Conservation (phyloP, 78 protist species). For the Planoprotostelium fungivorum region DNA sequence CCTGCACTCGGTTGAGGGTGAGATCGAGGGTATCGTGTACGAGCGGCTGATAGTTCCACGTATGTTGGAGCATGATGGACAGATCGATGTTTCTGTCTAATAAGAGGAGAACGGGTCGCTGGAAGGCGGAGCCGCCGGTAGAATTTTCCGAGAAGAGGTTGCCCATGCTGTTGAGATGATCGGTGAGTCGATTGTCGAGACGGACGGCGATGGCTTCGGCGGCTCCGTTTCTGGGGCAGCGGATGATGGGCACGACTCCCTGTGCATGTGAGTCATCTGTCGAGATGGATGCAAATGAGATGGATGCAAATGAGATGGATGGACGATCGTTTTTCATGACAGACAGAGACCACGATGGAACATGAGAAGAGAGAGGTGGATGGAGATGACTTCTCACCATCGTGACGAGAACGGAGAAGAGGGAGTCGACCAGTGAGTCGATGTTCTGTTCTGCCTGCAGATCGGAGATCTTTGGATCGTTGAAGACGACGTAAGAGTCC, state of each 20-base stretch:
- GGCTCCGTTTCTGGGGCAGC: conserved; percentile 62
- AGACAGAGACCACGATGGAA: too few relatives aligned
- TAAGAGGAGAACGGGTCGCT: conserved; percentile 61
- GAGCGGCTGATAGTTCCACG: conserved; percentile 85
- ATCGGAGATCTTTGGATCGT: conserved; percentile 30
- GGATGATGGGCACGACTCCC: conserved; percentile 73
- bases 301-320: neutral
- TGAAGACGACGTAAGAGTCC: conserved; percentile 47
- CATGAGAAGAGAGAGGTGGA: neutral
- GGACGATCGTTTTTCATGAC: too few relatives aligned
- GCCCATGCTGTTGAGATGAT: conserved; percentile 20
- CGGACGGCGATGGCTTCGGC: conserved; percentile 68
- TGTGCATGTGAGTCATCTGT: neutral
- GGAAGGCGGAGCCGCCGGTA: conserved; percentile 15
- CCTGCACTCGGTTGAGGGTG: conserved; percentile 61
- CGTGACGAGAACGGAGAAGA: conserved; percentile 78
- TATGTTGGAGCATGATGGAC: conserved; percentile 75
- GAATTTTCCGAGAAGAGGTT: conserved; percentile 20
- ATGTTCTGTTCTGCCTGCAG: conserved; percentile 39
- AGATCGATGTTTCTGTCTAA: conserved; percentile 76
- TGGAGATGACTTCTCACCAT: too few relatives aligned
- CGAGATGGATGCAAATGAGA: neutral
- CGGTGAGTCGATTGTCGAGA: conserved; percentile 29
- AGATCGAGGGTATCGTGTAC: conserved; percentile 72
- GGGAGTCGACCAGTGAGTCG: conserved; percentile 51